phyloP scores from a whole-genome alignment of 345 rosid genomes.

The Bruguiera sexangula region DNA sequence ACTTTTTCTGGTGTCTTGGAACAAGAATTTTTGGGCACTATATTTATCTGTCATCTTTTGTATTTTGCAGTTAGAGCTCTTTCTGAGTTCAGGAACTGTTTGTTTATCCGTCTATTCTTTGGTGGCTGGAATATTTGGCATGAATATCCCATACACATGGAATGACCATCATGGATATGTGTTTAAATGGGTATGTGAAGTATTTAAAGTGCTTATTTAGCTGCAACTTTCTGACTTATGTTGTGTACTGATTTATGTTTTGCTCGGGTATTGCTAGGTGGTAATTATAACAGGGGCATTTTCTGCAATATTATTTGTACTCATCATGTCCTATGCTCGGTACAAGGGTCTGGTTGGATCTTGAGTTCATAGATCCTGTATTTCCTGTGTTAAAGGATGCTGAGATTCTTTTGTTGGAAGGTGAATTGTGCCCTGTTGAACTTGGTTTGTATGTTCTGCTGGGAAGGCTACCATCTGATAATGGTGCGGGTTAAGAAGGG shows the following conservation, averaged over 20 bases:
- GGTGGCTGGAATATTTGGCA: constrained; percentile 83
- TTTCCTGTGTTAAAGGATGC: constrained; percentile 1
- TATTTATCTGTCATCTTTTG: neutral
- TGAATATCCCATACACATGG: constrained; percentile 96
- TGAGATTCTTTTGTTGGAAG: neutral
- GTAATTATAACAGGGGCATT: constrained; percentile 45
- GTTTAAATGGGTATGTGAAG: constrained; percentile 68
- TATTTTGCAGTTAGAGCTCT: constrained; percentile 69
- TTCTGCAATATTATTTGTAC: constrained; percentile 40
- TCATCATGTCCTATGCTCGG: constrained; percentile 75
- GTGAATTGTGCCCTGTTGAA: neutral
- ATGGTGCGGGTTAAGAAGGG: no score
- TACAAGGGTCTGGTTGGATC: constrained; percentile 88
- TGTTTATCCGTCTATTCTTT: constrained; percentile 60
- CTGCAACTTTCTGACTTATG: neutral
- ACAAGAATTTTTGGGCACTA: neutral
- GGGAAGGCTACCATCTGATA: no score
- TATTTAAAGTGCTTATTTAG: constrained; percentile 1
- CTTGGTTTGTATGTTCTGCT: neutral
- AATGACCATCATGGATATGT: constrained; percentile 59
- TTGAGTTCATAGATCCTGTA: constrained; percentile 21
- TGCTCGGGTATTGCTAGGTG: constrained; percentile 43
- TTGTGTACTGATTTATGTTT: neutral
- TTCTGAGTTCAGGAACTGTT: constrained; percentile 73
- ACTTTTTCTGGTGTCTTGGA: neutral